Evolutionary conservation across 164 flowering plant genomes (phyloP), one percentile per base, ranked within the genome.

Genomic region (Piper longum): DNA sequence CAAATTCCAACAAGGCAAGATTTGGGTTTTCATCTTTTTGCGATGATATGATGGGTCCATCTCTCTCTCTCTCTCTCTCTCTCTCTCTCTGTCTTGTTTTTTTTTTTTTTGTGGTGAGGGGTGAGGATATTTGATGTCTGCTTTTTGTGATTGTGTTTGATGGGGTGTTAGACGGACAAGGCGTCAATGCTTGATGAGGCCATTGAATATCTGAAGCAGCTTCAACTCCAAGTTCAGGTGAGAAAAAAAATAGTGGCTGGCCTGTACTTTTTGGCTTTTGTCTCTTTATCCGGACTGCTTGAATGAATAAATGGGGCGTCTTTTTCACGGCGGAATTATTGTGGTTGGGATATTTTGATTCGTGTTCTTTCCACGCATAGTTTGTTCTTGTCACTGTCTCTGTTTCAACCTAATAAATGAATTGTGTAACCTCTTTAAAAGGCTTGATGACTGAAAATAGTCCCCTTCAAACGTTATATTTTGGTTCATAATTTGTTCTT

Each of bases 161-260:
- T 82, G 4, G 89, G 82, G 17, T 44, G 67, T 42, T 72, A 84
- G 88, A 80, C 83, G 4, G 89, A 84, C 67, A 84, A 82, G 67
- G 86, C 84, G 16, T 82, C 86, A 44, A 81, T 85, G 82, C 78
- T 85, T 0, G 89, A 85, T 61, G 89, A 82, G 57, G 87, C 78
- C 69, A 81, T 81, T 14, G 80, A 80, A 43, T 82, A 83, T 72
- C 69, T 85, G 68, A 81, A 83, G 57, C 82, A 83, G 56, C 87
- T 85, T 1, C 83, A 85, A 78, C 76, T 84, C 61, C 90, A 85
- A 71, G 75, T 85, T 42, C 84, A 79, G 44, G 59, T 80, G 75
- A 81, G 42, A 48, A 48, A 48, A 14, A 9, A 14, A 9, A n/a
- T n/a, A n/a, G 52, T 48, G 9, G 3, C 52, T 44, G 3, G 9